Percentiles rank a stretch among this genome's conserved stretches.
Conservation (phyloP, 129 eudicot species). For the Smallanthus sonchifolius region DNA sequence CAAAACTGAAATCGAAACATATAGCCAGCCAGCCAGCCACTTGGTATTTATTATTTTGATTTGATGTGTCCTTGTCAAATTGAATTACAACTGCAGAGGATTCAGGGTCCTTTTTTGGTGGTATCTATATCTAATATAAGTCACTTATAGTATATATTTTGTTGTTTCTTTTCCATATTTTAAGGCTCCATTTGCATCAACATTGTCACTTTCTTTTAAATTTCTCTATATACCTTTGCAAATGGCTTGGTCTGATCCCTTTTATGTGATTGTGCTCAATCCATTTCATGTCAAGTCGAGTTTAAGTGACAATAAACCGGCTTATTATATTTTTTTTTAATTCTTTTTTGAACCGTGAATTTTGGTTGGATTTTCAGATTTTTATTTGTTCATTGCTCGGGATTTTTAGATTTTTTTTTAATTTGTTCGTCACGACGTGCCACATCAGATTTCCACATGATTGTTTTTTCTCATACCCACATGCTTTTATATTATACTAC, state of each 20-base stretch:
- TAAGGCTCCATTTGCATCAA: conserved; percentile 6
- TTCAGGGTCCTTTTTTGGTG: conserved; percentile 41
- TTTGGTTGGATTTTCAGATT: too few relatives aligned
- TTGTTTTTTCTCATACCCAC: too few relatives aligned
- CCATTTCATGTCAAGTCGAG: not conserved
- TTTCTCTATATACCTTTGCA: conserved; percentile 8
- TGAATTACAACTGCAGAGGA: conserved; percentile 25
- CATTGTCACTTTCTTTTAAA: conserved; percentile 19
- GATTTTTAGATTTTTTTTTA: too few relatives aligned
- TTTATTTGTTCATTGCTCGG: too few relatives aligned
- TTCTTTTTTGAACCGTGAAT: too few relatives aligned
- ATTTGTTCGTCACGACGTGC: too few relatives aligned
- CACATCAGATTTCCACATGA: too few relatives aligned
- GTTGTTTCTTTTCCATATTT: conserved; percentile 17
- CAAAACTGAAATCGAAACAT: not conserved
- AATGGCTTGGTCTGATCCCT: too few relatives aligned
- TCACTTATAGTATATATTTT: conserved; percentile 16
- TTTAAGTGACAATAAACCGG: not conserved
- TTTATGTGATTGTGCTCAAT: not conserved
- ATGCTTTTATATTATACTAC: too few relatives aligned
- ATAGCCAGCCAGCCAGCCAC: conserved; percentile 4
- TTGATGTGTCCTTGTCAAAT: conserved; percentile 40
- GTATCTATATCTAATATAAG: conserved; percentile 26
- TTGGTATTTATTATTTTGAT: conserved; percentile 33
- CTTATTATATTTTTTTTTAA: too few relatives aligned